Evolutionary conservation across 108 stramenopile genomes (phyloP).

Genomic region (Cylindrotheca closterium): DNA sequence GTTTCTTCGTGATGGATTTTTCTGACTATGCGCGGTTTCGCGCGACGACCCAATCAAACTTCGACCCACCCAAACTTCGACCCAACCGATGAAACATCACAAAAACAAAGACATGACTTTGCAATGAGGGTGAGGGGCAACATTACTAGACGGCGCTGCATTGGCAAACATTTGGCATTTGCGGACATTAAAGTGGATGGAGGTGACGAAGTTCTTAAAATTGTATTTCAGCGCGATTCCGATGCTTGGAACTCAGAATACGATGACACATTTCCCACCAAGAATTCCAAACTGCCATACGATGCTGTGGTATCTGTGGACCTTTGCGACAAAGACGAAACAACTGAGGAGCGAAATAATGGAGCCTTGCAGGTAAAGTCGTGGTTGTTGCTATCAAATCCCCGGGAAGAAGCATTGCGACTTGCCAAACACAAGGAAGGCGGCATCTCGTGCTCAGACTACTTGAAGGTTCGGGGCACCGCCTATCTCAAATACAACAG

Average conservation of each 20-base stretch:
- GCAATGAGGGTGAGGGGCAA: conserved; percentile 43
- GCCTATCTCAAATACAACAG: conserved; percentile 32
- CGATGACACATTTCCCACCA: conserved; percentile 53
- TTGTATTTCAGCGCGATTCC: conserved; percentile 44
- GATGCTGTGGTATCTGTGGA: conserved; percentile 43
- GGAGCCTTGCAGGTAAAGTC: conserved; percentile 31
- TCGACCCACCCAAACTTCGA: too few species aligned
- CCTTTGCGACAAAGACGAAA: conserved; percentile 13
- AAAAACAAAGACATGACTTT: too few species aligned
- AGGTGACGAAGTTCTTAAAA: conserved; percentile 24
- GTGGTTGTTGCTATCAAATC: conserved; percentile 57
- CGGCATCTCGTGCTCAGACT: conserved; percentile 60
- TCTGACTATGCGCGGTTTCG: too few species aligned
- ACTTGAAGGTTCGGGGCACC: conserved; percentile 50
- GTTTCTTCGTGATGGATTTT: too few species aligned
- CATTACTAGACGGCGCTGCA: conserved; percentile 51
- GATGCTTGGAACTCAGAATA: conserved; percentile 28
- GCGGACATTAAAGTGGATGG: conserved; percentile 37
- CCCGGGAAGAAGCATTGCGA: conserved; percentile 43
- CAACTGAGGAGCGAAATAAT: conserved; percentile 2
- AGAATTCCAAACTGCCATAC: conserved; percentile 52
- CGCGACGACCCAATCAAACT: too few species aligned
- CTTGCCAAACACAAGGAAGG: conserved; percentile 33
- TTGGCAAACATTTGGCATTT: conserved; percentile 60
- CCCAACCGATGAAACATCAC: too few species aligned